Conservation (phyloP, 306 rosid species). For the Leucaena leucocephala region DNA sequence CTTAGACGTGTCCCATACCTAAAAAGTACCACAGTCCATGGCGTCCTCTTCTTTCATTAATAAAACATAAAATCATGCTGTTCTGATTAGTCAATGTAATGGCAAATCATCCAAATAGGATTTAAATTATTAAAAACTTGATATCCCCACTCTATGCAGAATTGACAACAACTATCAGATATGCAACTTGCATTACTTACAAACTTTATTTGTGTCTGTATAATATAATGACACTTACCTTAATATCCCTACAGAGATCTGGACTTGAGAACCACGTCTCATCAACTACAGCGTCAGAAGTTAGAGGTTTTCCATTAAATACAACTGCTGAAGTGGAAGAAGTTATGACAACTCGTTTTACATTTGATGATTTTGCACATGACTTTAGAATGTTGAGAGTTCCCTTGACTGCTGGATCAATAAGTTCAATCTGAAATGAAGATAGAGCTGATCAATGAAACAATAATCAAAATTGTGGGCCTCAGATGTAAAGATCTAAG, state of each 20-base stretch:
- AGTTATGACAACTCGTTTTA: conserved; percentile 20
- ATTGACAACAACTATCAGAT: neutral
- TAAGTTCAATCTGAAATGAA: conserved; percentile 6
- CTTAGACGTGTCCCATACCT: neutral
- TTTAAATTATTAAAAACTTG: neutral
- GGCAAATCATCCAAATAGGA: neutral
- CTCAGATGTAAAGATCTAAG: neutral
- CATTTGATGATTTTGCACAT: conserved; percentile 43
- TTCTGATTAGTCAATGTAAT: neutral
- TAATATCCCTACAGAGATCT: neutral
- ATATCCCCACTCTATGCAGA: neutral
- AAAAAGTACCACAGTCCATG: neutral
- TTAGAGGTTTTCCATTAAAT: neutral
- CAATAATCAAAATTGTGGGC: neutral
- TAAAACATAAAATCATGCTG: neutral
- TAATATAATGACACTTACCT: neutral
- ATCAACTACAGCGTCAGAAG: conserved; percentile 5
- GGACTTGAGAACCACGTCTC: conserved; percentile 17
- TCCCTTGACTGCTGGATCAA: conserved; percentile 21
- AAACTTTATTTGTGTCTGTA: neutral
- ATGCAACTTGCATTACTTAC: neutral
- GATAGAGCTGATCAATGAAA: neutral
- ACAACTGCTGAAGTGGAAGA: neutral
- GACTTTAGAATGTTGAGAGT: conserved; percentile 23
- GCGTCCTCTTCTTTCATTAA: neutral